phyloP scores from a whole-genome alignment of 805 yeast species.

The Pichia manshurica region DNA sequence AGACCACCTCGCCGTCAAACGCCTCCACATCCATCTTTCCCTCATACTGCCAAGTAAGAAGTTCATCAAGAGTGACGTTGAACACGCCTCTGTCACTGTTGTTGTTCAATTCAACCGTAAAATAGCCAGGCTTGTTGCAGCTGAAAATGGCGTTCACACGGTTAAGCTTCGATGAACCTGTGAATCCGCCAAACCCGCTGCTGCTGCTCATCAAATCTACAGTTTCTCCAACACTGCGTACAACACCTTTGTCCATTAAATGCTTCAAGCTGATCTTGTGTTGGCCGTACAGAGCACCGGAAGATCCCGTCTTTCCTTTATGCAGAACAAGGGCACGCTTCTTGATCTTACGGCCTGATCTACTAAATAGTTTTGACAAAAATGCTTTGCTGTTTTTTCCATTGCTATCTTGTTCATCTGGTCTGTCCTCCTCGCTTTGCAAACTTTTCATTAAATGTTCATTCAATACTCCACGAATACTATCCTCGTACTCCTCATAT shows the following conservation, averaged over 20 bases:
- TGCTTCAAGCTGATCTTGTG: slow-evolving; percentile 1
- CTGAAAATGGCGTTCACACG: slow-evolving; percentile 70
- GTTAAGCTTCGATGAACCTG: slow-evolving; percentile 18
- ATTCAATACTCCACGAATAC: background rate
- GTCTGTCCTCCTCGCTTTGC: slow-evolving; percentile 24
- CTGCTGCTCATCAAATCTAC: background rate
- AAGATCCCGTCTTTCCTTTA: background rate
- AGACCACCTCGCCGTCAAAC: slow-evolving; percentile 57
- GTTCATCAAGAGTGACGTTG: slow-evolving; percentile 59
- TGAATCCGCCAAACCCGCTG: background rate
- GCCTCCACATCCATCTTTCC: slow-evolving; percentile 46
- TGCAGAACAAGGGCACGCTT: background rate
- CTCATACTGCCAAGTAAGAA: slow-evolving; percentile 71
- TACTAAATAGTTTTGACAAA: slow-evolving; percentile 37
- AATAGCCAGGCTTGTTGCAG: slow-evolving; percentile 67
- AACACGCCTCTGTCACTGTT: slow-evolving; percentile 30
- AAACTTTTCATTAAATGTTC: background rate
- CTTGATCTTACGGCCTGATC: slow-evolving; percentile 9
- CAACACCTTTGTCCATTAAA: slow-evolving; percentile 10
- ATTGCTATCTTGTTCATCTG: slow-evolving; percentile 31
- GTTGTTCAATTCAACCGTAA: slow-evolving; percentile 54
- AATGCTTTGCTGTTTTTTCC: slow-evolving; percentile 19
- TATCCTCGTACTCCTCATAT: slow-evolving; percentile 38
- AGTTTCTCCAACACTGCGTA: slow-evolving; percentile 1
- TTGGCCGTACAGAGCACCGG: background rate